These are phyloP conservation scores for Ustilago hordei DNA, from an alignment of 1,284 basidiomycete genomes.

Conservation along the genomic window DNA sequence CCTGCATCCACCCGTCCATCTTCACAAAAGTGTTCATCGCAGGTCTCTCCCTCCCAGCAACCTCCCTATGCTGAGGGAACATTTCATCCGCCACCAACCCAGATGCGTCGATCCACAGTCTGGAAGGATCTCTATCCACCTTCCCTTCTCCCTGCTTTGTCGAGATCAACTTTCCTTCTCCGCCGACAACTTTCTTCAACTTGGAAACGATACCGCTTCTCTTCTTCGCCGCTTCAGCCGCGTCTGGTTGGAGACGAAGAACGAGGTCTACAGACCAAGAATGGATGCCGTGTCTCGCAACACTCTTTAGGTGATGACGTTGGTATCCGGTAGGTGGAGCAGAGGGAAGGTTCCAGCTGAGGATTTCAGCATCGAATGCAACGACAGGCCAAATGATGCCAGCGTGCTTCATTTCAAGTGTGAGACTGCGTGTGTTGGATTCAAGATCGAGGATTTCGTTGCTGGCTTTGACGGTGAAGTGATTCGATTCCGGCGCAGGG, in stretches of 20 bases:
- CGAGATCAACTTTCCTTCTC: slow-evolving; percentile 30
- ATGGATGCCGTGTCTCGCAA: slow-evolving; percentile 81
- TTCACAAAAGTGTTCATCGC: slow-evolving; percentile 54
- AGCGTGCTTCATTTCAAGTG: slow-evolving; percentile 81
- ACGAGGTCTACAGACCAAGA: slow-evolving; percentile 80
- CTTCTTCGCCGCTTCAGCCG: slow-evolving; percentile 22
- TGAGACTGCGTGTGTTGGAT: slow-evolving; percentile 79
- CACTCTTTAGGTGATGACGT: slow-evolving; percentile 93
- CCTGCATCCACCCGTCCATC: slow-evolving; percentile 57
- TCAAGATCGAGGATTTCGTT: slow-evolving; percentile 75
- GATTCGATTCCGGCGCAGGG: slow-evolving; percentile 30
- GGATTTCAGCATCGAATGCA: slow-evolving; percentile 90
- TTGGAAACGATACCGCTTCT: slow-evolving; percentile 11
- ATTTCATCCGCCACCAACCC: slow-evolving; percentile 58
- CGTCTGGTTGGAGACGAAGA: slow-evolving; percentile 72
- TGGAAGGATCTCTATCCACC: slow-evolving; percentile 39
- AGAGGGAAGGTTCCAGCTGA: slow-evolving; percentile 78
- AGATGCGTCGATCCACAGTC: slow-evolving; percentile 55
- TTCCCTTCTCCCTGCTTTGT: neutral
- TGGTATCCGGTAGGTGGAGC: slow-evolving; percentile 74
- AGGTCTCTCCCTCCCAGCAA: slow-evolving; percentile 20
- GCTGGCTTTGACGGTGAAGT: slow-evolving; percentile 76
- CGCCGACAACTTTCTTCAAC: slow-evolving; percentile 7
- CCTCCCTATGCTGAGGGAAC: slow-evolving; percentile 58
- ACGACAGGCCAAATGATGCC: slow-evolving; percentile 90